Conservation (phyloP, 2,329 filamentous ascomycete genomes). For the Tympanopsis confertula region DNA sequence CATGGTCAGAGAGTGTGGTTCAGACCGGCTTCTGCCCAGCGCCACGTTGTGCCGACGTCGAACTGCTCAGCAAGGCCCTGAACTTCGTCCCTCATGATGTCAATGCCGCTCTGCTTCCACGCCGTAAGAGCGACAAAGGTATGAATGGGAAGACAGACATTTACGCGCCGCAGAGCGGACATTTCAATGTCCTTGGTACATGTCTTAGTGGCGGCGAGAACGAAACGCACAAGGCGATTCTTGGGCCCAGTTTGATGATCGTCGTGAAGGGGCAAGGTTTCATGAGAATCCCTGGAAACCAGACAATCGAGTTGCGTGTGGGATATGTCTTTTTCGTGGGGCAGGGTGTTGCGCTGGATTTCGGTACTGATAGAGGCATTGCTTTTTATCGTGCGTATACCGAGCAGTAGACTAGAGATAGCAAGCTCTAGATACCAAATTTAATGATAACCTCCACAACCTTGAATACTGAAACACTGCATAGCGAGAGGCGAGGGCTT, state of each 20-base stretch:
- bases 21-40: slow-evolving; percentile 64
- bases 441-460: no score
- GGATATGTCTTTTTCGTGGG: slow-evolving; percentile 60
- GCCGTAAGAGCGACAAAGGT: slow-evolving; percentile 34
- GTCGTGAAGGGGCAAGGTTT: slow-evolving; percentile 46
- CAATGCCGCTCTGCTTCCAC: slow-evolving; percentile 41
- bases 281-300: slow-evolving; percentile 37
- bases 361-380: slow-evolving; percentile 17
- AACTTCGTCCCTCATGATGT: slow-evolving; percentile 51
- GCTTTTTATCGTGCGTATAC: slow-evolving; percentile 14
- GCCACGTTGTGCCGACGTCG: slow-evolving; percentile 49
- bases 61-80: slow-evolving; percentile 49
- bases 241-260: slow-evolving; percentile 53
- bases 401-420: no score
- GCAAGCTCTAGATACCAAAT: no score
- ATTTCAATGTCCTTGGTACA: slow-evolving; percentile 59
- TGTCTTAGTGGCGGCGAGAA: slow-evolving; percentile 42
- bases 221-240: slow-evolving; percentile 41
- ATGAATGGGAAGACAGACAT: slow-evolving; percentile 47
- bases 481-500: no score
- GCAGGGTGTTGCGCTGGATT: slow-evolving; percentile 27
- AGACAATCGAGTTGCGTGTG: slow-evolving; percentile 40
- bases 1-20: slow-evolving; percentile 62
- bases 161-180: slow-evolving; percentile 57
- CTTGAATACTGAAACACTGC: no score